These are phyloP conservation scores for Stellera chamaejasme DNA, from an alignment of 345 rosid genomes.

Conservation along the genomic window DNA sequence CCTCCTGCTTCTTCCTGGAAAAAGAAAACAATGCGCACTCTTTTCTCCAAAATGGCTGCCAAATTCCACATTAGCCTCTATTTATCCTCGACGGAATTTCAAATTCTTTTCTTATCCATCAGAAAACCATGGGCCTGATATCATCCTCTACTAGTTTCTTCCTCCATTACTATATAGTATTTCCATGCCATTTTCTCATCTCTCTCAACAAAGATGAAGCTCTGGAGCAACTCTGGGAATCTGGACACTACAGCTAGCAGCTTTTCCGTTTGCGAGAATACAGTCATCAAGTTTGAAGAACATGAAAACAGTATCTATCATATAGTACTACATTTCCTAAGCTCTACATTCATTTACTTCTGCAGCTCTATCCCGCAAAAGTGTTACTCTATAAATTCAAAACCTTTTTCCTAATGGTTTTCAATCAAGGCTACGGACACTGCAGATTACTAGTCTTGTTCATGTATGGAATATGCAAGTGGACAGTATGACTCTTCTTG, in stretches of 20 bases:
- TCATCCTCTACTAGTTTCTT: neutral
- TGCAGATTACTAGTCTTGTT: too few relatives aligned
- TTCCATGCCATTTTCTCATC: too few relatives aligned
- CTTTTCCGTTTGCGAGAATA: neutral
- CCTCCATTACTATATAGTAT: neutral
- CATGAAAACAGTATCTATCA: conserved; percentile 4
- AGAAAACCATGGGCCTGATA: too few relatives aligned
- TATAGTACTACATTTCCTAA: neutral
- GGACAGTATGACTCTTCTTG: too few relatives aligned
- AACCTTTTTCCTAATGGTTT: too few relatives aligned
- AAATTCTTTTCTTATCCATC: neutral
- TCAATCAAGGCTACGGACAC: too few relatives aligned
- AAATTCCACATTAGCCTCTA: neutral
- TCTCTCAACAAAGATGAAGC: neutral
- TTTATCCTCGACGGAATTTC: neutral
- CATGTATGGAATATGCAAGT: too few relatives aligned
- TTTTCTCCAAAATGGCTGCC: neutral
- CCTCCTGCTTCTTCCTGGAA: too few relatives aligned
- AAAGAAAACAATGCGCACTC: neutral
- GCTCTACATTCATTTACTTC: neutral
- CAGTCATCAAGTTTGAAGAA: conserved; percentile 5
- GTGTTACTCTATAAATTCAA: too few relatives aligned
- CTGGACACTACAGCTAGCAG: neutral
- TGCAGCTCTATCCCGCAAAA: neutral
- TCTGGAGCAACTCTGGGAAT: neutral